A percentile compares a stretch with the other conserved stretches of the same genome.
phyloP scores from a whole-genome alignment of 306 rosid species.

The Corylus avellana region DNA sequence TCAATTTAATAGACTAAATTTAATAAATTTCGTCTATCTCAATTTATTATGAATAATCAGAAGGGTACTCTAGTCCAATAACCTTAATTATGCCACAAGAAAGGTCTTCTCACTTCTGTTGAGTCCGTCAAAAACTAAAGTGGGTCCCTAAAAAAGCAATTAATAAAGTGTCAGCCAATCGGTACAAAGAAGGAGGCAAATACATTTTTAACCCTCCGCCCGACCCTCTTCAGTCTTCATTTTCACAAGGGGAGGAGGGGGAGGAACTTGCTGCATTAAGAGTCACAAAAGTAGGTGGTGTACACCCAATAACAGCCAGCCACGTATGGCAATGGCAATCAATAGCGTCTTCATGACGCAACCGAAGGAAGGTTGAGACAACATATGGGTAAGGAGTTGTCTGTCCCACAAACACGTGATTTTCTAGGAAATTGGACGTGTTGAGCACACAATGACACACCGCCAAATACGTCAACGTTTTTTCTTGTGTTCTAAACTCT shows the following conservation, averaged over 20 bases:
- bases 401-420: not conserved
- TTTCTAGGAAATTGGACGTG: not conserved
- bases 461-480: not conserved
- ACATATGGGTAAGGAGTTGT: not conserved
- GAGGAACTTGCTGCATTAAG: not conserved
- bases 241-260: not conserved
- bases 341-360: not conserved
- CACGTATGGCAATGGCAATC: not conserved
- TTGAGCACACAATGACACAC: not conserved
- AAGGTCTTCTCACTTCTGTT: conserved; percentile 7
- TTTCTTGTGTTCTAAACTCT: not conserved
- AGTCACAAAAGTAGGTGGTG: not conserved
- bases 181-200: not conserved
- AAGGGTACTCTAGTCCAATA: conserved; percentile 27
- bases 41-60: too few relatives aligned
- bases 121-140: not conserved
- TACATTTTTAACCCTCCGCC: not conserved
- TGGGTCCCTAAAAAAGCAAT: conserved; percentile 14
- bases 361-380: not conserved
- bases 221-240: not conserved
- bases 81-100: conserved; percentile 31
- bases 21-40: too few relatives aligned
- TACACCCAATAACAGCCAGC: not conserved
- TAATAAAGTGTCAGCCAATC: conserved; percentile 1
- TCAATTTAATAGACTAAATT: too few relatives aligned